These are phyloP conservation scores for Leucaena leucocephala DNA, from an alignment of 306 rosid genomes.

Conservation along the genomic window DNA sequence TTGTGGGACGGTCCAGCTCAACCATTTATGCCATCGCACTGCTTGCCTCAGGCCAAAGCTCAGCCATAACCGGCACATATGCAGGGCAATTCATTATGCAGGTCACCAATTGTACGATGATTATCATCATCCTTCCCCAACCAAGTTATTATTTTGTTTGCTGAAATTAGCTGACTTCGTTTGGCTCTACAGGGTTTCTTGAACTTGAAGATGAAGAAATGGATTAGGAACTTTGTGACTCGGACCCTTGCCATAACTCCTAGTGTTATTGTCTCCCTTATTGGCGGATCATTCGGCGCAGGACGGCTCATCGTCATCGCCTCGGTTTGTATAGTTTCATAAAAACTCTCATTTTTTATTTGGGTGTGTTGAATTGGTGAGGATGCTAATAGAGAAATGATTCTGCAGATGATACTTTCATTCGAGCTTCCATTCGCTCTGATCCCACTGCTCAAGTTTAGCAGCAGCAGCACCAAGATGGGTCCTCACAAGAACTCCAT, in stretches of 20 bases:
- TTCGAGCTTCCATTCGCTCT: slow-evolving; percentile 93
- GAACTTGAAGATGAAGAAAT: not conserved
- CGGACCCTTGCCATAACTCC: not conserved
- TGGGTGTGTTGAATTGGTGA: not conserved
- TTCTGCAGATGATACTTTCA: slow-evolving; percentile 86
- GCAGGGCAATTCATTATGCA: slow-evolving; percentile 91
- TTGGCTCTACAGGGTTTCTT: not conserved
- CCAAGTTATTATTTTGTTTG: not conserved
- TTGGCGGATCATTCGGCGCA: not conserved
- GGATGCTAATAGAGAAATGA: not conserved
- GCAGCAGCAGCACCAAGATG: slow-evolving; percentile 80
- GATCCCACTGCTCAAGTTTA: slow-evolving; percentile 89
- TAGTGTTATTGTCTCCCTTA: not conserved
- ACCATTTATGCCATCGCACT: slow-evolving; percentile 78
- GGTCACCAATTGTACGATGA: slow-evolving; percentile 42
- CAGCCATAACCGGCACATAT: slow-evolving; percentile 91
- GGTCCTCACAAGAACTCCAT: slow-evolving; percentile 84
- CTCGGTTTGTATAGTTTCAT: slow-evolving; percentile 56
- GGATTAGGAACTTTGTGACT: not conserved
- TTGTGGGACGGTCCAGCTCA: slow-evolving; percentile 81
- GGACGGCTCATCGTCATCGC: slow-evolving; percentile 29
- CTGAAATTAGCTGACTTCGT: not conserved
- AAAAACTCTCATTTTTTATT: not conserved
- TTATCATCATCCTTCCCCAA: not conserved
- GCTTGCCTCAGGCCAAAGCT: slow-evolving; percentile 95